These are phyloP conservation scores for Tillandsia leiboldiana DNA, from an alignment of 176 grass and related monocot genomes.

Conservation along the genomic window DNA sequence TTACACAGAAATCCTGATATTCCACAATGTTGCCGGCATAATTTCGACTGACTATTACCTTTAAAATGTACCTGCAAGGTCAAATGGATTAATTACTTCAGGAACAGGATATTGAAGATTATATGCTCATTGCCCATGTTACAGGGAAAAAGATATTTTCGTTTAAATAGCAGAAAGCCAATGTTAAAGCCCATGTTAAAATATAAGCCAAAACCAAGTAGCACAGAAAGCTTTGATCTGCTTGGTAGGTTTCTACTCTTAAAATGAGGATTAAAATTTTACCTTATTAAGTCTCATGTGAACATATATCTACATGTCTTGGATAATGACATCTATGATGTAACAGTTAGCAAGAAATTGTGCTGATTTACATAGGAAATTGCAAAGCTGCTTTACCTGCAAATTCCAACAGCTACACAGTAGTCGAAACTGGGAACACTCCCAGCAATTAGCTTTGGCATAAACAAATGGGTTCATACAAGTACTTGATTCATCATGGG, in stretches of 20 bases:
- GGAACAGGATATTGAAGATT: not conserved
- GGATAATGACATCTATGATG: not conserved
- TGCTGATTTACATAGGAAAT: not conserved
- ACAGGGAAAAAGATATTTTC: no score
- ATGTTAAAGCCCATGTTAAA: no score
- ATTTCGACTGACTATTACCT: constrained; percentile 76
- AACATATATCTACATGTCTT: not conserved
- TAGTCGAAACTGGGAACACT: no score
- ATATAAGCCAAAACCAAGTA: no score
- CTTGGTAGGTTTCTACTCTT: no score
- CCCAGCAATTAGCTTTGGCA: no score
- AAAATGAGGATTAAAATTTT: not conserved
- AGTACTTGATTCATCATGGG: no score
- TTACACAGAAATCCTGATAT: constrained; percentile 73
- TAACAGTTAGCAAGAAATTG: not conserved
- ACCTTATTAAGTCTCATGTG: not conserved
- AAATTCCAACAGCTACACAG: no score
- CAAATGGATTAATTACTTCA: not conserved
- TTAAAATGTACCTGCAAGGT: constrained; percentile 67
- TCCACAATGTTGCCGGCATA: constrained; percentile 79
- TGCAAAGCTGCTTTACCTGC: no score
- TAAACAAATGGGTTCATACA: no score
- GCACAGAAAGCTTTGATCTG: no score
- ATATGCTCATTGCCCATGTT: not conserved
- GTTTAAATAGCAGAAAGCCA: no score